These are phyloP conservation scores for Pichia cactophila DNA, from an alignment of 1,139 yeast genomes.

Conservation along the genomic window DNA sequence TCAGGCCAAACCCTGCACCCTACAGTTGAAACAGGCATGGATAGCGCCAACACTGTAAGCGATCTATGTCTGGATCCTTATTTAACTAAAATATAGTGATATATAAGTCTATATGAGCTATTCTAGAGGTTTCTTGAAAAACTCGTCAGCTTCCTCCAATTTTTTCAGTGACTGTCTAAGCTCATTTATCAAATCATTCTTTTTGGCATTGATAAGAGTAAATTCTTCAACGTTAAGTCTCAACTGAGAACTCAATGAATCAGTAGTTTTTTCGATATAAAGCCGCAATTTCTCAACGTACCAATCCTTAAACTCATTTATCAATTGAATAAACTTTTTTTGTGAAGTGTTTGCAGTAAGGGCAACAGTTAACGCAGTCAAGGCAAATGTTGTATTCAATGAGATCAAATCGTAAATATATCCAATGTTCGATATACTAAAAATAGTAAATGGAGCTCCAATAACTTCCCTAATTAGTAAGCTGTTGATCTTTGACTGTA, in stretches of 20 bases:
- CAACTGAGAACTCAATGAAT: slow-evolving; percentile 18
- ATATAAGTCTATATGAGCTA: no score
- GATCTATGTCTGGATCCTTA: no score
- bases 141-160: slow-evolving; percentile 12
- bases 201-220: slow-evolving; percentile 10
- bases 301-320: slow-evolving; percentile 22
- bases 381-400: slow-evolving; percentile 25
- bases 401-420: slow-evolving; percentile 24
- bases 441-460: slow-evolving; percentile 24
- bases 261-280: slow-evolving; percentile 21
- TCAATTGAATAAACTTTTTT: slow-evolving; percentile 15
- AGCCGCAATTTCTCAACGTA: slow-evolving; percentile 24
- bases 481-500: slow-evolving; percentile 24
- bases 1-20: no score
- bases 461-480: slow-evolving; percentile 21
- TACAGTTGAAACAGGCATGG: no score
- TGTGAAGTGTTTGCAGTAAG: slow-evolving; percentile 25
- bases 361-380: slow-evolving; percentile 24
- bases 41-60: no score
- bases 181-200: not conserved
- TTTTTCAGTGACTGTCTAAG: slow-evolving; percentile 1
- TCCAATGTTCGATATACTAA: slow-evolving; percentile 23
- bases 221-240: slow-evolving; percentile 14
- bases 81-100: no score
- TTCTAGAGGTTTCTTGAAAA: slow-evolving; percentile 3